phyloP scores from a whole-genome alignment of 164 flowering plant genomes.

The Chimonanthus salicifolius region DNA sequence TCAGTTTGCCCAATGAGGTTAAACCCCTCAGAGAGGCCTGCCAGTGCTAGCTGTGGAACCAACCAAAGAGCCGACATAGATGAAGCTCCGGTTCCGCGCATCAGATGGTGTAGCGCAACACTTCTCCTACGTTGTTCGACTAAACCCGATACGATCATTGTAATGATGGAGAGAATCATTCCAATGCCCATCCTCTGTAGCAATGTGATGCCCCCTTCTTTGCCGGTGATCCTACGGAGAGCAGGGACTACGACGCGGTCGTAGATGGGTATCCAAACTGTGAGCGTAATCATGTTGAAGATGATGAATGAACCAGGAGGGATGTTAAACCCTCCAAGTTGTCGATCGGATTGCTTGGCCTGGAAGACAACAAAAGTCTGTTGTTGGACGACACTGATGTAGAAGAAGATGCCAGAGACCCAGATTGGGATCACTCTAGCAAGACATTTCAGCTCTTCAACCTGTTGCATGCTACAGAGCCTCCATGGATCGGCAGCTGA shows the following conservation, averaged over 20 bases:
- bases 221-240: slow-evolving; percentile 34
- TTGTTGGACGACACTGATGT: slow-evolving; percentile 44
- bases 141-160: slow-evolving; percentile 33
- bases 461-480: slow-evolving; percentile 45
- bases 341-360: slow-evolving; percentile 52
- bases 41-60: slow-evolving; percentile 57
- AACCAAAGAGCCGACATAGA: slow-evolving; percentile 43
- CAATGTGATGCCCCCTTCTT: slow-evolving; percentile 53
- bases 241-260: slow-evolving; percentile 48
- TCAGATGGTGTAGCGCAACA: slow-evolving; percentile 1
- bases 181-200: slow-evolving; percentile 76
- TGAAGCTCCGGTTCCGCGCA: slow-evolving; percentile 13
- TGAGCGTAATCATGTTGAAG: slow-evolving; percentile 45
- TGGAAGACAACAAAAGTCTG: slow-evolving; percentile 52
- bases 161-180: slow-evolving; percentile 22
- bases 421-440: slow-evolving; percentile 43
- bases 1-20: slow-evolving; percentile 64
- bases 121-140: slow-evolving; percentile 27
- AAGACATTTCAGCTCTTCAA: slow-evolving; percentile 52
- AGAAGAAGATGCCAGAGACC: slow-evolving; percentile 48
- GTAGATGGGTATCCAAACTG: slow-evolving; percentile 54
- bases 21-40: slow-evolving; percentile 74
- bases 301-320: slow-evolving; percentile 47
- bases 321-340: slow-evolving; percentile 47
- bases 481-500: slow-evolving; percentile 38